phyloP scores from a whole-genome alignment of 331 rosid genomes.

The Malus hybrid region DNA sequence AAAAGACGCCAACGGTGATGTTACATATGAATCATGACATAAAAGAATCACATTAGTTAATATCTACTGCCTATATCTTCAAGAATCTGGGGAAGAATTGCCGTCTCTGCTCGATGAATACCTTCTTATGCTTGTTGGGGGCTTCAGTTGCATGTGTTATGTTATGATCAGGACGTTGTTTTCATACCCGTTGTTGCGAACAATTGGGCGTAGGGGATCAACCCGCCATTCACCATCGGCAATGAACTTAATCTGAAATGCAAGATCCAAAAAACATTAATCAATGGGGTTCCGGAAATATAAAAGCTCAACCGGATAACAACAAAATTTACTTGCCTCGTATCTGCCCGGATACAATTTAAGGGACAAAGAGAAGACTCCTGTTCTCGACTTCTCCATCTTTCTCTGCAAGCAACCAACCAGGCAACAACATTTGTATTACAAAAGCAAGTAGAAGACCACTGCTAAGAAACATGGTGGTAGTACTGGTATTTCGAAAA shows the following conservation, averaged over 20 bases:
- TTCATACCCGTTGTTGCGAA: constrained; percentile 13
- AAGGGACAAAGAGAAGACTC: constrained; percentile 58
- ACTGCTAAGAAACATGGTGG: neutral
- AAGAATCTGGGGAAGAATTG: neutral
- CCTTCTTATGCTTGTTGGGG: neutral
- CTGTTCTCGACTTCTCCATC: constrained; percentile 61
- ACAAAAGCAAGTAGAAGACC: neutral
- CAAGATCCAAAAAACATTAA: neutral
- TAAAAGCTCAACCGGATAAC: neutral
- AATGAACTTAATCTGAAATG: constrained; percentile 76
- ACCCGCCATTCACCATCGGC: constrained; percentile 90
- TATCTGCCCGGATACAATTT: constrained; percentile 88
- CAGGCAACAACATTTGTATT: neutral
- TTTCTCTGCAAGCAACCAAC: constrained; percentile 49
- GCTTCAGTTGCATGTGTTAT: neutral
- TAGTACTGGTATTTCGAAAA: neutral
- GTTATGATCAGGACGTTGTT: constrained; percentile 35
- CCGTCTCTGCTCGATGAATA: neutral
- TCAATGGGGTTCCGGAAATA: neutral
- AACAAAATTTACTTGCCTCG: constrained; percentile 45
- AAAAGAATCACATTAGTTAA: constrained; percentile 15
- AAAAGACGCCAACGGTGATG: neutral
- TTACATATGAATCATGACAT: constrained; percentile 1
- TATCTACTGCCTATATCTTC: neutral
- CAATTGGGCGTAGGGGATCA: constrained; percentile 74